Conservation (phyloP, 1,284 basidiomycete genomes). For the Volvariella surrecta region DNA sequence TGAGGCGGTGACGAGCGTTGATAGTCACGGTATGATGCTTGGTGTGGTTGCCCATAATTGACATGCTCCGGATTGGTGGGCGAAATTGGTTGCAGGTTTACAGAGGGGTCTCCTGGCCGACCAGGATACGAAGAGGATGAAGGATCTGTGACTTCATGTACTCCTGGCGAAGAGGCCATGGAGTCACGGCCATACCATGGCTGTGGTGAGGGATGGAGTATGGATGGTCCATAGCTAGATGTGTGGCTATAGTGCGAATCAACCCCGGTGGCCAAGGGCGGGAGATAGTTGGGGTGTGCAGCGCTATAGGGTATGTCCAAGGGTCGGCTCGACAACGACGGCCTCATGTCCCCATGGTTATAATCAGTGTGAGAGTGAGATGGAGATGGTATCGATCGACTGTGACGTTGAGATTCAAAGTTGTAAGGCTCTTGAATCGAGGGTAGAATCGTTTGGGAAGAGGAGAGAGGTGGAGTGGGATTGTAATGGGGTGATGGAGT, state of each 20-base stretch:
- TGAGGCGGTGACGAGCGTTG: no score
- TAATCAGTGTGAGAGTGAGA: not conserved
- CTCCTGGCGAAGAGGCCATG: no score
- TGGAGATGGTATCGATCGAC: not conserved
- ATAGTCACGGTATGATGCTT: no score
- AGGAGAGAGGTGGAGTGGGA: slow-evolving; percentile 4
- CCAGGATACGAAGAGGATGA: no score
- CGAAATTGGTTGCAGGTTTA: no score
- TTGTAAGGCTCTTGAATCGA: not conserved
- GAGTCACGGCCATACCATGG: no score
- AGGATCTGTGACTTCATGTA: no score
- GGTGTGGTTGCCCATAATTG: no score
- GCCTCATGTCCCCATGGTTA: not conserved
- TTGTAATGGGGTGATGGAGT: slow-evolving; percentile 11
- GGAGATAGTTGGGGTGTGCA: not conserved
- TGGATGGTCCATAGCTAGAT: no score
- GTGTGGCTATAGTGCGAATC: not conserved
- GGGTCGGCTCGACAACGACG: not conserved
- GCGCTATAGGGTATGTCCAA: not conserved
- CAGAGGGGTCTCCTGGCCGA: no score
- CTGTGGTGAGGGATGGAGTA: no score
- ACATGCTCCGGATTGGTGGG: no score
- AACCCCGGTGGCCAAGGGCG: not conserved
- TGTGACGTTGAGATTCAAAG: not conserved
- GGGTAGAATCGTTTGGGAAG: not conserved